phyloP scores from a whole-genome alignment of 331 rosid species.

The Dryas integrifolia region DNA sequence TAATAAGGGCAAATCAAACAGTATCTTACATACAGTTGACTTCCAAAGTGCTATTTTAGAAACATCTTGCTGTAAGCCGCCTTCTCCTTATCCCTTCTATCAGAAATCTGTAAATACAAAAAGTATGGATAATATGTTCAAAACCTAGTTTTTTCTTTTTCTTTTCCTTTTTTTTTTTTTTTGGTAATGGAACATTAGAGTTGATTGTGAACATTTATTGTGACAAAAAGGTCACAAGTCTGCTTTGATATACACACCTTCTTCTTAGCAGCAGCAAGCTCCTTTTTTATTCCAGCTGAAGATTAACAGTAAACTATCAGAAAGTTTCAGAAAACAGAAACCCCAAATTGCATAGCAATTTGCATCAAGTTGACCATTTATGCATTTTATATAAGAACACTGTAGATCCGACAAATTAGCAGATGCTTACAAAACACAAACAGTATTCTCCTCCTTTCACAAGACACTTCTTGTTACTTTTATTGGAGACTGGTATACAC shows the following conservation, averaged over 20 bases:
- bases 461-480: not conserved
- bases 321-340: not conserved
- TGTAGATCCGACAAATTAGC: not conserved
- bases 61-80: slow-evolving; percentile 84
- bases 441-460: not conserved
- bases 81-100: slow-evolving; percentile 67
- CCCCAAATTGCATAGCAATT: not conserved
- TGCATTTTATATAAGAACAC: too few relatives aligned
- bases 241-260: slow-evolving; percentile 46
- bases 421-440: not conserved
- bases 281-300: slow-evolving; percentile 86
- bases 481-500: not conserved
- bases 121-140: not conserved
- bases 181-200: not conserved
- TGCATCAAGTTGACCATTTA: not conserved
- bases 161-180: not conserved
- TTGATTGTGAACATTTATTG: not conserved
- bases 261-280: slow-evolving; percentile 67
- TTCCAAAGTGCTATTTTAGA: slow-evolving; percentile 35
- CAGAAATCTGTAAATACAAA: slow-evolving; percentile 51
- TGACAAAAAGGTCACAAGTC: not conserved
- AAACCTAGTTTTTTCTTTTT: not conserved
- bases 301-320: slow-evolving; percentile 23
- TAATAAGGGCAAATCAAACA: not conserved
- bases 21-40: slow-evolving; percentile 30